phyloP scores from a whole-genome alignment of 306 rosid genomes.

The Castanea crenata region DNA sequence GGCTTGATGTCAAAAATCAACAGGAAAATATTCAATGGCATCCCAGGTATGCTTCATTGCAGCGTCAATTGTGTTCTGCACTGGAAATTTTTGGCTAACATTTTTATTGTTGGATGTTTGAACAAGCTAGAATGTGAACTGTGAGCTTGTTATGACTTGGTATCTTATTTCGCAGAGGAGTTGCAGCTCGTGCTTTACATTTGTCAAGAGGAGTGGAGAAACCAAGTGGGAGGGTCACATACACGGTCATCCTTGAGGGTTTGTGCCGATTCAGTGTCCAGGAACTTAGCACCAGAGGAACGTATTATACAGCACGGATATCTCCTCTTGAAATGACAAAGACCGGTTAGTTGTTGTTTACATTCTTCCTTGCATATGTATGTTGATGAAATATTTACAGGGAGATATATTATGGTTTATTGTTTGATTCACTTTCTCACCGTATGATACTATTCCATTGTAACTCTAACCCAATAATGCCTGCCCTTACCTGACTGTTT shows the following conservation, averaged over 20 bases:
- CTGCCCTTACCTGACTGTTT: background rate
- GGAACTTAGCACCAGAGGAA: slow-evolving; percentile 94
- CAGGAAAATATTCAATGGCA: slow-evolving; percentile 93
- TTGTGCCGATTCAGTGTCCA: slow-evolving; percentile 90
- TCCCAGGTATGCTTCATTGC: slow-evolving; percentile 49
- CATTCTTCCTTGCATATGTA: background rate
- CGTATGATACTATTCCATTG: background rate
- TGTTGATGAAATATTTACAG: background rate
- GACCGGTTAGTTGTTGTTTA: slow-evolving; percentile 51
- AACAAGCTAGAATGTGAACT: background rate
- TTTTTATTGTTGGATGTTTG: background rate
- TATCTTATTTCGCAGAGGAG: slow-evolving; percentile 66
- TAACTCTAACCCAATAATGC: background rate
- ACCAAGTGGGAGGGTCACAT: slow-evolving; percentile 98
- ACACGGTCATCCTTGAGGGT: slow-evolving; percentile 95
- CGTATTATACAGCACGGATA: slow-evolving; percentile 87
- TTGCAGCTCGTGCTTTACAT: slow-evolving; percentile 95
- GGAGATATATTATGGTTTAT: background rate
- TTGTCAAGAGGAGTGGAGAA: slow-evolving; percentile 99
- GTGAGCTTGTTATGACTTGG: background rate
- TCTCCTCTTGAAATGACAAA: slow-evolving; percentile 90
- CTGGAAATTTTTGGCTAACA: background rate
- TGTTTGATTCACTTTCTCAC: background rate
- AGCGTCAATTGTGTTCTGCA: background rate
- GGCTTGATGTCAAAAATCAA: slow-evolving; percentile 63